Conservation (phyloP, 345 rosid genomes). For the Euphorbia pulcherrima region DNA sequence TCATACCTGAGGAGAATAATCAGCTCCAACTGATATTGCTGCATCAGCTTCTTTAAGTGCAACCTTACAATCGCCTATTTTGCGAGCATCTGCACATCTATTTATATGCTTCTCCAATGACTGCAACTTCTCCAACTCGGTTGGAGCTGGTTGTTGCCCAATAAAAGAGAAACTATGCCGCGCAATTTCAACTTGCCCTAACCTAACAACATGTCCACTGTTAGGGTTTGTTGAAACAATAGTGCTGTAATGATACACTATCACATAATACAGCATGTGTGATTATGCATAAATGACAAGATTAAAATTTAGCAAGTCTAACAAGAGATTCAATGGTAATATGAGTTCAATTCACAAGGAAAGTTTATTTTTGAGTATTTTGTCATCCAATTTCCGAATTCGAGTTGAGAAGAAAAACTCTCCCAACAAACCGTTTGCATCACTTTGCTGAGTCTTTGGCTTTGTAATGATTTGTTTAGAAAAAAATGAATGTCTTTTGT, state of each 20-base stretch:
- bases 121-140: constrained; percentile 55
- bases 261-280: no score
- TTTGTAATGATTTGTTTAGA: no score
- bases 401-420: background rate
- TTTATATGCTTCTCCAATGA: constrained; percentile 60
- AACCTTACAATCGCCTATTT: constrained; percentile 62
- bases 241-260: no score
- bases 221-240: background rate
- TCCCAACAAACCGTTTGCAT: no score
- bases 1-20: constrained; percentile 71
- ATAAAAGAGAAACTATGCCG: constrained; percentile 44
- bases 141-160: constrained; percentile 53
- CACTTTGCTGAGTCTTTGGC: no score
- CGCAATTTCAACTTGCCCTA: constrained; percentile 78
- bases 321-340: background rate
- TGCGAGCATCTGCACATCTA: constrained; percentile 70
- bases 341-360: background rate
- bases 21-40: constrained; percentile 77
- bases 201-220: constrained; percentile 43
- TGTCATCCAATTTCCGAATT: background rate
- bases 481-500: no score
- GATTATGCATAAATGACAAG: no score
- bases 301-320: constrained; percentile 12
- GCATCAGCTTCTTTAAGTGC: constrained; percentile 60
- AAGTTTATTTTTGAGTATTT: background rate